Evolutionary conservation across 169 alveolate species (phyloP), one percentile per base, ranked within the genome.

Genomic region (Eimeria necatrix): DNA sequence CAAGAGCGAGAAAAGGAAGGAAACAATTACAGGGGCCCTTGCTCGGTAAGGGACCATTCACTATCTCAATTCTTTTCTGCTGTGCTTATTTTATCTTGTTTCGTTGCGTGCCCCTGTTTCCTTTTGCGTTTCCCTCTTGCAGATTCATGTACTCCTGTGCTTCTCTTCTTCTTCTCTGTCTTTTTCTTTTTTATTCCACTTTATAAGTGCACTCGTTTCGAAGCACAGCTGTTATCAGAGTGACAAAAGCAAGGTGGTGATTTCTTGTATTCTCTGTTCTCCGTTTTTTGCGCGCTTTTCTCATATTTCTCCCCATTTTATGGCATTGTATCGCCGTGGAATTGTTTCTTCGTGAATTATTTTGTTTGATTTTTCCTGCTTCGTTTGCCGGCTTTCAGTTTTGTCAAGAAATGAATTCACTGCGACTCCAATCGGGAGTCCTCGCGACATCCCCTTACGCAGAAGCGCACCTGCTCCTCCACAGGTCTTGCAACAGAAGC

Each of bases 11-110:
- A 24, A n/a, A 24, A 24, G n/a, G 9, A 24, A 7, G n/a, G 46
- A 16, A 68, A 24, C 78, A 8, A 68, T 68, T 3, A 68, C 78
- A n/a, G 78, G 78, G 32, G 78, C 78, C 32, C 78, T 68, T 10
- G 78, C 78, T 68, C 78, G 78, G 78, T 68, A 24, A 12, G 78
- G 20, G 12, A 2, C 41, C 2, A 32, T 32, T 32, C 41, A 32
- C 41, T 32, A 32, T 32, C 41, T 32, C 41, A 32, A 32, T 32
- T 32, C 41, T 32, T 32, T 32, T 32, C 41, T 32, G 41, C 3
- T 32, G 41, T 32, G 3, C 41, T 32, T 32, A 32, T 32, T 32
- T 56, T 18, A 12, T 18, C 20, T 56, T 56, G 68, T 18, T 56
- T 56, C 68, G 12, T 56, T 10, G 68, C 22, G 12, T 56, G 68